Conservation (phyloP, 257 asterid genomes). For the Cinchona pubescens region DNA sequence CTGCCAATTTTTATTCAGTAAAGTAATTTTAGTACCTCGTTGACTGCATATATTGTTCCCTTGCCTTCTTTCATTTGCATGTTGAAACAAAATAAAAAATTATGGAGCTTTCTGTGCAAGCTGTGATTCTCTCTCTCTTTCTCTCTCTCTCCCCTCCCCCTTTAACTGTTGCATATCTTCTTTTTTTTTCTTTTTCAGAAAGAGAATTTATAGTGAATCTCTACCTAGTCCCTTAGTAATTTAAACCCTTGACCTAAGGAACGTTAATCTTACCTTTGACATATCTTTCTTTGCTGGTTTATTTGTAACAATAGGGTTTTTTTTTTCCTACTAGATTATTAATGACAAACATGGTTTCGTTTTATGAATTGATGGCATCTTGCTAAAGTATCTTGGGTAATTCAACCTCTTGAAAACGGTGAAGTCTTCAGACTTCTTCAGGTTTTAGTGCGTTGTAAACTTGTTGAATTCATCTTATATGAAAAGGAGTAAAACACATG, state of each 20-base stretch:
- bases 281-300: too few species aligned
- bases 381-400: slow-evolving; percentile 91
- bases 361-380: slow-evolving; percentile 88
- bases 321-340: slow-evolving; percentile 63
- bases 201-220: too few species aligned
- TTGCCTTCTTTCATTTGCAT: slow-evolving; percentile 10
- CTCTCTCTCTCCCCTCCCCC: neutral
- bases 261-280: too few species aligned
- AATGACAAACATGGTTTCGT: slow-evolving; percentile 86
- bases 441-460: neutral
- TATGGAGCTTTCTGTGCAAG: neutral
- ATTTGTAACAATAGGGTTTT: too few species aligned
- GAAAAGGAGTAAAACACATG: too few species aligned
- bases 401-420: slow-evolving; percentile 8
- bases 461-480: too few species aligned
- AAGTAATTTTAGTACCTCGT: slow-evolving; percentile 57
- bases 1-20: slow-evolving; percentile 92
- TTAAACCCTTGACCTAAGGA: too few species aligned
- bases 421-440: neutral
- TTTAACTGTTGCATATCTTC: too few species aligned
- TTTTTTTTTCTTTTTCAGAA: too few species aligned
- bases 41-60: neutral
- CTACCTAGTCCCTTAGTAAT: too few species aligned
- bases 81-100: neutral
- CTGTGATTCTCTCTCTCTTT: neutral